These are phyloP conservation scores for Colletotrichum sp. DNA, from an alignment of 2,329 filamentous ascomycete species.

Conservation along the genomic window DNA sequence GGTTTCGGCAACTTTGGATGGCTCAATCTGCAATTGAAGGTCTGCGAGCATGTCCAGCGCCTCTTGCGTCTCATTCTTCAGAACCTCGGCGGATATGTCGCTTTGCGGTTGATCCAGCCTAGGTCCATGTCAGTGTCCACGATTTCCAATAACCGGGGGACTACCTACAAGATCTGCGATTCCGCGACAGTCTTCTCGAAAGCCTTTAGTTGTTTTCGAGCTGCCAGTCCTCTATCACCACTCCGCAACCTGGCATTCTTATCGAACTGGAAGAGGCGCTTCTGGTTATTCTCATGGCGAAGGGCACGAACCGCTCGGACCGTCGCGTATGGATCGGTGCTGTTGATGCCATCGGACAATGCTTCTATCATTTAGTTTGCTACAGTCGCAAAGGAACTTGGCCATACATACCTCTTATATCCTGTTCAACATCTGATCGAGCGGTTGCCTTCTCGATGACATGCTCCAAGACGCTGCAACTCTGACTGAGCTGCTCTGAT, in stretches of 20 bases:
- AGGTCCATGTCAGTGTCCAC: not conserved
- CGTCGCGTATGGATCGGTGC: conserved; percentile 61
- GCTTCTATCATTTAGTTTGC: conserved; percentile 39
- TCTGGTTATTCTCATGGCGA: conserved; percentile 65
- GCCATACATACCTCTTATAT: conserved; percentile 57
- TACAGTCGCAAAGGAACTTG: not conserved
- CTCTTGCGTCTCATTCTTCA: conserved; percentile 71
- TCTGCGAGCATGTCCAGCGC: conserved; percentile 73
- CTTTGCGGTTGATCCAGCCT: conserved; percentile 57
- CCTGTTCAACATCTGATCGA: conserved; percentile 61
- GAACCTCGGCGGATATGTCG: conserved; percentile 58
- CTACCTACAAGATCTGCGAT: conserved; percentile 54
- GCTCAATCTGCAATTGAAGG: conserved; percentile 71
- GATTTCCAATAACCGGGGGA: too few relatives aligned
- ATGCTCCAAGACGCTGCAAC: conserved; percentile 64
- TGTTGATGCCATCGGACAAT: conserved; percentile 65
- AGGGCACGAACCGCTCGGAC: conserved; percentile 67
- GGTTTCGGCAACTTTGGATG: conserved; percentile 65
- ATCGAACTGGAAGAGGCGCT: conserved; percentile 70
- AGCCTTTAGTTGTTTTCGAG: conserved; percentile 74
- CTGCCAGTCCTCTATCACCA: conserved; percentile 75
- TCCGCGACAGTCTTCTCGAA: conserved; percentile 71
- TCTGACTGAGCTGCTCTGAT: conserved; percentile 12
- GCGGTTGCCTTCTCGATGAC: conserved; percentile 68
- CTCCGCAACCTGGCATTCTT: conserved; percentile 78